Evolutionary conservation across 2,329 filamentous ascomycete genomes (phyloP).

Genomic region (Fusarium falciforme): DNA sequence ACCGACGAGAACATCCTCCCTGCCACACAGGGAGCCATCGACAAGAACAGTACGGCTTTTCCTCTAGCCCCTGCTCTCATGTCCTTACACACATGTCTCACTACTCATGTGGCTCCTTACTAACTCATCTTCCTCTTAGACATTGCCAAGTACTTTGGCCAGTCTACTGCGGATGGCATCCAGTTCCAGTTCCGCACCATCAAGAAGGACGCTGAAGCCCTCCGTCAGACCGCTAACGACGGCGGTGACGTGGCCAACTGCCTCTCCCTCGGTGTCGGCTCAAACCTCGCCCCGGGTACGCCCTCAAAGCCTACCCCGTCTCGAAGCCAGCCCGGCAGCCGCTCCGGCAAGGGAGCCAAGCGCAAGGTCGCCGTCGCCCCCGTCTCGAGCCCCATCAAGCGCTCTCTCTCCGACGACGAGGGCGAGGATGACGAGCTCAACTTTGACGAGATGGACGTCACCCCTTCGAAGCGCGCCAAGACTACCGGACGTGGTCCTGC

Average conservation of each 20-base stretch:
- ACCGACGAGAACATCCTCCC: constrained; percentile 51
- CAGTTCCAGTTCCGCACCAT: constrained; percentile 70
- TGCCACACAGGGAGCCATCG: constrained; percentile 51
- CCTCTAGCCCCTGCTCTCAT: not conserved
- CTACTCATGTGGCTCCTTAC: not conserved
- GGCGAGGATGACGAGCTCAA: constrained; percentile 45
- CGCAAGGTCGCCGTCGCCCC: constrained; percentile 28
- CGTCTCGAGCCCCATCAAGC: constrained; percentile 41
- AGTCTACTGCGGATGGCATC: constrained; percentile 68
- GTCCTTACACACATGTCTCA: constrained; percentile 1
- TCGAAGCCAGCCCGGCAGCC: constrained; percentile 36
- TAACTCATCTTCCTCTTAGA: constrained; percentile 52
- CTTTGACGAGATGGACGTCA: constrained; percentile 50
- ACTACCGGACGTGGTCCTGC: constrained; percentile 28
- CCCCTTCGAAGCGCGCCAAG: constrained; percentile 52
- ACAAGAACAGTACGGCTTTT: constrained; percentile 54
- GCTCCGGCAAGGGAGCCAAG: constrained; percentile 45
- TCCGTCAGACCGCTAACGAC: constrained; percentile 57
- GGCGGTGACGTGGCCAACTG: constrained; percentile 59
- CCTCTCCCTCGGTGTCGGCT: constrained; percentile 45
- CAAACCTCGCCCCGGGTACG: constrained; percentile 43
- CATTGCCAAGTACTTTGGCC: constrained; percentile 69
- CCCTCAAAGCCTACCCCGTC: constrained; percentile 44
- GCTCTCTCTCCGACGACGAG: constrained; percentile 41
- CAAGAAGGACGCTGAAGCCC: constrained; percentile 63